These are phyloP conservation scores for Asterophora lycoperdoides DNA, from an alignment of 768 basidiomycete species.

Conservation along the genomic window DNA sequence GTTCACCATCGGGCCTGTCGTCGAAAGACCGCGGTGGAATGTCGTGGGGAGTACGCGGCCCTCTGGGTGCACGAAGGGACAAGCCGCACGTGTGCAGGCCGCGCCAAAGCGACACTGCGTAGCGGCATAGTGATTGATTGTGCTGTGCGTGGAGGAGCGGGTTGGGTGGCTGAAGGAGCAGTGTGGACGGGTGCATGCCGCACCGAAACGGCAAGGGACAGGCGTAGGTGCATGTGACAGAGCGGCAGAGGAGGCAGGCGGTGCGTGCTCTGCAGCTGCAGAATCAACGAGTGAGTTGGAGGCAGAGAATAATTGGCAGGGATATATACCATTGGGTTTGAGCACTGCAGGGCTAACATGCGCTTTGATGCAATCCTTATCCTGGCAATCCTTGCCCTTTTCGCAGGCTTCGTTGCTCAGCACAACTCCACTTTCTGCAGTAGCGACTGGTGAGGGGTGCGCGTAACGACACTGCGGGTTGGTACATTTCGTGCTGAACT, in stretches of 20 bases:
- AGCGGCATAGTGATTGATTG: constrained; percentile 13
- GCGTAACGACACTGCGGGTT: constrained; percentile 88
- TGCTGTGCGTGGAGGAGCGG: constrained; percentile 25
- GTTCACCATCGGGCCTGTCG: constrained; percentile 55
- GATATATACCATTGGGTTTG: constrained; percentile 53
- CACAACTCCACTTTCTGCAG: constrained; percentile 90
- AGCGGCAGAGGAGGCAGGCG: constrained; percentile 30
- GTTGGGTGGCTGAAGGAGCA: constrained; percentile 70
- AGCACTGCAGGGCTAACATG: constrained; percentile 87
- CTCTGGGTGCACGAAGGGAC: constrained; percentile 89
- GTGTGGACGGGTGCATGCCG: constrained; percentile 61
- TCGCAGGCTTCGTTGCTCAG: constrained; percentile 93
- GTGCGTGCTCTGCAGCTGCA: constrained; percentile 34
- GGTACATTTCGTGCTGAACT: constrained; percentile 87
- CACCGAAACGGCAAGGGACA: constrained; percentile 65
- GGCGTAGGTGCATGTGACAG: constrained; percentile 26
- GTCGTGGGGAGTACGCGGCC: constrained; percentile 74
- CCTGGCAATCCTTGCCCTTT: constrained; percentile 82
- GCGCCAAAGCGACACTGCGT: constrained; percentile 80
- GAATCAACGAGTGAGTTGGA: constrained; percentile 1
- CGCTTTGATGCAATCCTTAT: constrained; percentile 89
- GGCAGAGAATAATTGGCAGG: constrained; percentile 1
- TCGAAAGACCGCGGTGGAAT: constrained; percentile 75
- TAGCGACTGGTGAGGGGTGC: constrained; percentile 96
- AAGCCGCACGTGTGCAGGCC: constrained; percentile 79